Base-by-base conservation (phyloP, 768 basidiomycete species). In the Phanerochaete sordida region DNA sequence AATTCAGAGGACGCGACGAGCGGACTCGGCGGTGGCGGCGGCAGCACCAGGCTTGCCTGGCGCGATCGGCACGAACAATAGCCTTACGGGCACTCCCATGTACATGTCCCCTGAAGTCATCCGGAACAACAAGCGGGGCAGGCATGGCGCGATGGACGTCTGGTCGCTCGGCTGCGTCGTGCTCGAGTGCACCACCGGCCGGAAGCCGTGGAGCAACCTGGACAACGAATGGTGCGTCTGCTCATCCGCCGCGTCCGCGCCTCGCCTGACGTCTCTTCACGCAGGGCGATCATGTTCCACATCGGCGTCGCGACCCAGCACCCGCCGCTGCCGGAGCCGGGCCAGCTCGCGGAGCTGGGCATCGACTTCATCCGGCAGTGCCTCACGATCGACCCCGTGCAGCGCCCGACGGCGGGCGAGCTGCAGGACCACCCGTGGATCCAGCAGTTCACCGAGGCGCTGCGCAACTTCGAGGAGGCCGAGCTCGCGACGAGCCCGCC, bases 51-150 rank as follows among this genome's bases (percentile, higher is more conserved):
- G 39, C 11, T 16, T 39, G 27, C 56, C 60, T 12, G 54, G 54
- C 21, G 27, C 49, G 23, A 35, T 70, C 1, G 59, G 73, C 69
- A 59, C 66, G 8, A 87, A 87, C 70, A 95, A 94, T 74, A 91
- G 91, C 65, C 76, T 99, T 33, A 97, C 95, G 1, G 96, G 95
- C 19, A 99, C 97, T 13, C 97, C 97, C 0, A 98, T 98, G 96
- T 98, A 99, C 74, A 98, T 99, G 93, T 97, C 95, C 5, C 97
- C 97, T 1, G 97, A 99, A 71, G 86, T 97, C 56, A 98, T 99
- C 78, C 93, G 96, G 76, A 97, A 91, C 66, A 93, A 96, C 66
- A 88, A 82, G 63, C 79, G 86, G 15, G 94, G 95, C 27, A 81
- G 90, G 53, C 87, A 92, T 64, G 97, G 97, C 19, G 93, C 96